Evolutionary conservation across 2,329 filamentous ascomycete genomes (phyloP), one percentile per base, ranked within the genome.

Genomic region (Tympanopsis confertula): DNA sequence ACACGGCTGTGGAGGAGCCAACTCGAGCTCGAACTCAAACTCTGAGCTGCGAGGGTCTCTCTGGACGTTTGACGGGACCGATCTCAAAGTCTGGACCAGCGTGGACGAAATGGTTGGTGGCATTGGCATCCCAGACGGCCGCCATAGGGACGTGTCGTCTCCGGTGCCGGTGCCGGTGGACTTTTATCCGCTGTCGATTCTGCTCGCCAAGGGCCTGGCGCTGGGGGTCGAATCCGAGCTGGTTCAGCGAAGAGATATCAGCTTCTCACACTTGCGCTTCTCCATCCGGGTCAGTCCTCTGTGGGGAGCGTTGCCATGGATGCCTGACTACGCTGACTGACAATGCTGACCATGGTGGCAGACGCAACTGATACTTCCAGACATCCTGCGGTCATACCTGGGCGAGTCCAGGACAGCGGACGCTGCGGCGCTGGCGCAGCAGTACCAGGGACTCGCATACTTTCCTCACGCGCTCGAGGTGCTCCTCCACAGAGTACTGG

Each of bases 381-480:
- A 93, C 43, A 68, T 95, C 19, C 69, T 98, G 29, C 82, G 82
- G 22, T 80, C 85, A 49, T 81, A 91, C 51, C 66, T 98, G 14
- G 69, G 74, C 19, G 71, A 80, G 42, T 82, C 83, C 54, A 82
- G 85, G 51, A 81, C 80, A n/a, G 69, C 80, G 2, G 83, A 86
- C 32, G 91, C 91, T 1, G 71, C 93, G 33, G 78, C 80, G 41
- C 66, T 96, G 13, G 86, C 86, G 5, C 81, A 85, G 47, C 82
- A 88, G 47, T 96, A 94, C 53, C 79, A 88, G 48, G 71, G 85
- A 41, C 68, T 98, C 3, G 82, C 85, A 37, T 98, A 98, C 55
- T 94, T 96, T 53, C 74, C 88, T 1, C 91, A 98, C 53, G 89
- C 85, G 0, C 69, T 98, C 19, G 91, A 98, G 56, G 77, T 98